Percentiles rank a stretch among this genome's conserved stretches.
These are phyloP conservation scores for Skeletonema tropicum DNA, from an alignment of 108 stramenopile species.

Conservation along the genomic window DNA sequence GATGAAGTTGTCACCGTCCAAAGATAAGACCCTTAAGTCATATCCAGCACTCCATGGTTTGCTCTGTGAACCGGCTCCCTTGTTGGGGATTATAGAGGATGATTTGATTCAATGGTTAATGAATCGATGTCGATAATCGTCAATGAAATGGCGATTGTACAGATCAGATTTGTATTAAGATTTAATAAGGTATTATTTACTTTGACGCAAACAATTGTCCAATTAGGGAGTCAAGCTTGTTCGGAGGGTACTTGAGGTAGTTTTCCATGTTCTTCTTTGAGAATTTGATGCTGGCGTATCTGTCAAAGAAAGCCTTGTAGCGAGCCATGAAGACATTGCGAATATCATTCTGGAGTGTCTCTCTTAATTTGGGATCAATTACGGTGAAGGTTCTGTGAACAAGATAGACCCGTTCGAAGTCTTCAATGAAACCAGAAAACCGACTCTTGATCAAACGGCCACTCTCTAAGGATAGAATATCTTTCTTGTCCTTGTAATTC, in stretches of 20 bases:
- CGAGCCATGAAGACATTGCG: constrained; percentile 63
- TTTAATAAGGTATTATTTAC: constrained; percentile 5
- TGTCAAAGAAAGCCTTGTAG: constrained; percentile 78
- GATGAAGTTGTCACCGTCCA: constrained; percentile 53
- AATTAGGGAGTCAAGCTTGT: constrained; percentile 57
- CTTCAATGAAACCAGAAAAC: constrained; percentile 85
- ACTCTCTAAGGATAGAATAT: constrained; percentile 75
- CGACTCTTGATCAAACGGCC: constrained; percentile 84
- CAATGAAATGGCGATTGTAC: neutral
- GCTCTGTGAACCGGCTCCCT: constrained; percentile 79
- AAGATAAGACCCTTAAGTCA: constrained; percentile 64
- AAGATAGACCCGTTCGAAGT: constrained; percentile 75
- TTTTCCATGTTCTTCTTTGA: constrained; percentile 88
- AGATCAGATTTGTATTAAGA: constrained; percentile 1
- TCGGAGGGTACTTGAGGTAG: constrained; percentile 81
- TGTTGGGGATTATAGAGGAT: constrained; percentile 66
- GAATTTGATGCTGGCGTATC: constrained; percentile 79
- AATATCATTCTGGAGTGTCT: constrained; percentile 67
- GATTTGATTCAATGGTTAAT: constrained; percentile 75
- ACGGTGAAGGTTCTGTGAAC: constrained; percentile 70
- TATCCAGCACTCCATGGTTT: constrained; percentile 85
- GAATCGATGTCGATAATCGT: constrained; percentile 22
- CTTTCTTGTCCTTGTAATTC: constrained; percentile 68
- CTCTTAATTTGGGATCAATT: constrained; percentile 69
- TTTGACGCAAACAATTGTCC: constrained; percentile 40